Conservation (phyloP, 768 basidiomycete species). For the Phanerochaete sordida region DNA sequence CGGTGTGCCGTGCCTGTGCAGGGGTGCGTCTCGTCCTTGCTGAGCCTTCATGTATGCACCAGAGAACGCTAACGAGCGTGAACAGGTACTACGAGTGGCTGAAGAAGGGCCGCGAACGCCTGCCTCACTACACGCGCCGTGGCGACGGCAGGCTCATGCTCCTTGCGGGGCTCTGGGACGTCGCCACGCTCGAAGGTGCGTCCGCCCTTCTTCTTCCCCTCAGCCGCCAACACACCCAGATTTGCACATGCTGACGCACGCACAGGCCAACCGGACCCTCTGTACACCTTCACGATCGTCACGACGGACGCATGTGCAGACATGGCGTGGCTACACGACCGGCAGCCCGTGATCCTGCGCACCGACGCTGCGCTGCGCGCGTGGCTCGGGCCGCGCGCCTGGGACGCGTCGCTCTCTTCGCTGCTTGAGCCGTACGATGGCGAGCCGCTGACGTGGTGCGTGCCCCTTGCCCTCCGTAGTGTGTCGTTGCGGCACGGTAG, state of each 20-base stretch:
- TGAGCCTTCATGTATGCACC: neutral
- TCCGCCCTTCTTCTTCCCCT: neutral
- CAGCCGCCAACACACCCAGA: neutral
- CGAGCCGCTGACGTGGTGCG: slow-evolving; percentile 65
- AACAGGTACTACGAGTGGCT: slow-evolving; percentile 93
- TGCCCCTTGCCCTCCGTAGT: neutral
- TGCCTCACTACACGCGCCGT: slow-evolving; percentile 79
- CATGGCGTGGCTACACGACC: slow-evolving; percentile 86
- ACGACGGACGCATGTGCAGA: slow-evolving; percentile 74
- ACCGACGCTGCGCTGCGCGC: slow-evolving; percentile 50
- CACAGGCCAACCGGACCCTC: slow-evolving; percentile 48
- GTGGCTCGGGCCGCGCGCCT: slow-evolving; percentile 73
- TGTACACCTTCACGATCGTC: slow-evolving; percentile 87
- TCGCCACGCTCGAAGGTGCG: slow-evolving; percentile 59
- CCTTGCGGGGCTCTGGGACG: slow-evolving; percentile 87
- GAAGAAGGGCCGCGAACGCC: slow-evolving; percentile 71
- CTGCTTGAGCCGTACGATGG: slow-evolving; percentile 63
- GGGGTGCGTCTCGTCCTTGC: slow-evolving; percentile 45
- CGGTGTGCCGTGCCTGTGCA: slow-evolving; percentile 84
- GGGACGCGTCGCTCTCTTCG: slow-evolving; percentile 57
- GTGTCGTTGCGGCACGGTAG: neutral
- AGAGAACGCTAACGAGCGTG: neutral
- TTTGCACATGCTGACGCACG: neutral
- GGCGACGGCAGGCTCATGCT: slow-evolving; percentile 66
- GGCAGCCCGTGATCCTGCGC: slow-evolving; percentile 80